A percentile compares a stretch with the other conserved stretches of the same genome.
Evolutionary conservation across 2,329 filamentous ascomycete species (phyloP).

Genomic region (Lojkania enalia): DNA sequence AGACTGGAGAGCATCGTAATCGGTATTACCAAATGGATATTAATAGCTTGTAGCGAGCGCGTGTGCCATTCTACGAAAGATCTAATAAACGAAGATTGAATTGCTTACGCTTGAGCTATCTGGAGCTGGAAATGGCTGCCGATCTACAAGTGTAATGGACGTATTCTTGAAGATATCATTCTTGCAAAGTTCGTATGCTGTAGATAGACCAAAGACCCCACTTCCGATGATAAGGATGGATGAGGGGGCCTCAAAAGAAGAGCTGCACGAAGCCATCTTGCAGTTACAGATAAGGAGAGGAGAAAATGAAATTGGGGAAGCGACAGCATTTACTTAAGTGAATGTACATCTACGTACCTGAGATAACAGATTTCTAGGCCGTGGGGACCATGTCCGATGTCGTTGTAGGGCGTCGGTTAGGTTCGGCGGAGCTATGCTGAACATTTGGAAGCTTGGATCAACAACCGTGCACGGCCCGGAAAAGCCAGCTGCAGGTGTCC

Average conservation of each 20-base stretch:
- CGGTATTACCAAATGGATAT: too few relatives aligned
- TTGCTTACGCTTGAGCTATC: conserved; percentile 58
- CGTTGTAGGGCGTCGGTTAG: conserved; percentile 32
- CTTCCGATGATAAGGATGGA: conserved; percentile 55
- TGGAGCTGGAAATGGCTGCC: conserved; percentile 60
- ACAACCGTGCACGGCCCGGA: conserved; percentile 2
- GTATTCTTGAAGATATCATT: conserved; percentile 57
- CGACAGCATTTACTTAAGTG: background rate
- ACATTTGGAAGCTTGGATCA: conserved; percentile 8
- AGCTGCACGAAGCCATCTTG: background rate
- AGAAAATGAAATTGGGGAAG: background rate
- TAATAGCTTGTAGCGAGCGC: too few relatives aligned
- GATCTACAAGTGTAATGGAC: conserved; percentile 62
- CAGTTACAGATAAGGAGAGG: background rate
- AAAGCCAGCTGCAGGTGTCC: conserved; percentile 19
- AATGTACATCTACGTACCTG: conserved; percentile 10
- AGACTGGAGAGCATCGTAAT: too few relatives aligned
- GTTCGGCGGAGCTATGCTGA: conserved; percentile 12
- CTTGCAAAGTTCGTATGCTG: conserved; percentile 70
- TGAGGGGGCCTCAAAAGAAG: conserved; percentile 35
- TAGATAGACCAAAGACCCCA: conserved; percentile 63
- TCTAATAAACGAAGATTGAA: too few relatives aligned
- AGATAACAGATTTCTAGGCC: too few relatives aligned
- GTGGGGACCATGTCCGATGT: too few relatives aligned
- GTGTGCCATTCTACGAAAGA: too few relatives aligned